These are phyloP conservation scores for Friedmanniomyces simplex DNA, from an alignment of 495 filamentous ascomycete species.

Conservation along the genomic window DNA sequence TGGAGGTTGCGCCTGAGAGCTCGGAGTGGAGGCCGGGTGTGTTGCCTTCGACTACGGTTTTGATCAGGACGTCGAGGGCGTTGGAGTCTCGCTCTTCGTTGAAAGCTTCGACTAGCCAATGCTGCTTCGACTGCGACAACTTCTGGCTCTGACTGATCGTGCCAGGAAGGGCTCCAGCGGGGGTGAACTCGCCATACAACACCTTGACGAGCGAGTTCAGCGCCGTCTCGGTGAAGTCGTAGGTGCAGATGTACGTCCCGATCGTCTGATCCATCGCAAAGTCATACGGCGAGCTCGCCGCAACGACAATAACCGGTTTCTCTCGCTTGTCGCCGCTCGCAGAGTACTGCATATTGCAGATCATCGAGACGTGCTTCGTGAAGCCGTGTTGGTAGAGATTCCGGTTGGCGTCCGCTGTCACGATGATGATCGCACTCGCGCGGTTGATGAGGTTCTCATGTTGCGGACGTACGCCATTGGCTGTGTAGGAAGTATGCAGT, in stretches of 20 bases:
- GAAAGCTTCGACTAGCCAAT: constrained; percentile 83
- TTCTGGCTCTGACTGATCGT: constrained; percentile 75
- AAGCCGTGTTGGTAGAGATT: constrained; percentile 87
- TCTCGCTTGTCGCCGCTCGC: constrained; percentile 45
- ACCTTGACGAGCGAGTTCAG: constrained; percentile 72
- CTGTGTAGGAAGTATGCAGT: constrained; percentile 82
- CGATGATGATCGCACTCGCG: constrained; percentile 72
- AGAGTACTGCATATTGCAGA: constrained; percentile 63
- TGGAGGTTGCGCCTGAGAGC: constrained; percentile 57
- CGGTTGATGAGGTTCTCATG: constrained; percentile 84
- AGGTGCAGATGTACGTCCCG: constrained; percentile 83
- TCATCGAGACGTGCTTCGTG: constrained; percentile 87
- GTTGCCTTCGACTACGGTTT: constrained; percentile 48
- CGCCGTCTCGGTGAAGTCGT: constrained; percentile 86
- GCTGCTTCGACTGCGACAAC: constrained; percentile 66
- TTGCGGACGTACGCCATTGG: constrained; percentile 76
- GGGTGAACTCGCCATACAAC: constrained; percentile 64
- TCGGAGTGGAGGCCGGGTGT: constrained; percentile 46
- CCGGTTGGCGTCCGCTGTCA: constrained; percentile 82
- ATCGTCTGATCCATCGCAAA: constrained; percentile 81
- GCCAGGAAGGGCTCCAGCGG: constrained; percentile 64
- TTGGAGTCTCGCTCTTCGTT: constrained; percentile 63
- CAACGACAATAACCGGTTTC: constrained; percentile 69
- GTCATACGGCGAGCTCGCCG: constrained; percentile 85
- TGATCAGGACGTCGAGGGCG: constrained; percentile 58